These are phyloP conservation scores for Prinsepia uniflora DNA, from an alignment of 306 rosid species.

Conservation along the genomic window DNA sequence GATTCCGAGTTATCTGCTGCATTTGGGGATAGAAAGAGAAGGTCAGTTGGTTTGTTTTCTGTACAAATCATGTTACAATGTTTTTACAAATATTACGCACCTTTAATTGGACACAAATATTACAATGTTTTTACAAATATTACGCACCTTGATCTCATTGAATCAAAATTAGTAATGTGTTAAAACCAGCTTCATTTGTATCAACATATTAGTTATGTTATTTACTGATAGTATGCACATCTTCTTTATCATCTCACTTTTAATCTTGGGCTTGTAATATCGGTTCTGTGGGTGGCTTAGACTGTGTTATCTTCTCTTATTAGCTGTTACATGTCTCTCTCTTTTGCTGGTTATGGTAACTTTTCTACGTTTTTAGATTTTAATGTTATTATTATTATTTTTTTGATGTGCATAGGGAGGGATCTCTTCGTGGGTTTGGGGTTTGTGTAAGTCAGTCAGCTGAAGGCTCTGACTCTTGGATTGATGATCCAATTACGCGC, in stretches of 20 bases:
- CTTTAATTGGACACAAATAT: too few species aligned
- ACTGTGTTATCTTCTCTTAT: neutral
- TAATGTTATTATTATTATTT: constrained; percentile 3
- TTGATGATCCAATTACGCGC: constrained; percentile 88
- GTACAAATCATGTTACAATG: neutral
- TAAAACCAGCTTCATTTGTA: neutral
- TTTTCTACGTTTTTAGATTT: neutral
- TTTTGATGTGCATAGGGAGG: constrained; percentile 54
- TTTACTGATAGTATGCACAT: neutral
- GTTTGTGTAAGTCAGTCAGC: constrained; percentile 62
- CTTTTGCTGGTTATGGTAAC: neutral
- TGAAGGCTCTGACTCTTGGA: constrained; percentile 88
- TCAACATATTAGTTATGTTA: neutral
- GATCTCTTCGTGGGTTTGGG: constrained; percentile 73
- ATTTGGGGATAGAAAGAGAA: constrained; percentile 54
- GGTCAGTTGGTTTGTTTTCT: constrained; percentile 31
- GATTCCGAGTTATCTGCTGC: constrained; percentile 69
- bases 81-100: neutral
- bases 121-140: neutral
- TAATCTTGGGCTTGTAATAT: neutral
- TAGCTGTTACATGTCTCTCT: neutral
- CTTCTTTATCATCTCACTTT: neutral
- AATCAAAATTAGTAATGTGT: neutral
- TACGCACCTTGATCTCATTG: neutral
- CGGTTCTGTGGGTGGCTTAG: neutral